Evolutionary conservation across 176 grass and related monocot species (phyloP).

Genomic region (Dactylis glomerata): DNA sequence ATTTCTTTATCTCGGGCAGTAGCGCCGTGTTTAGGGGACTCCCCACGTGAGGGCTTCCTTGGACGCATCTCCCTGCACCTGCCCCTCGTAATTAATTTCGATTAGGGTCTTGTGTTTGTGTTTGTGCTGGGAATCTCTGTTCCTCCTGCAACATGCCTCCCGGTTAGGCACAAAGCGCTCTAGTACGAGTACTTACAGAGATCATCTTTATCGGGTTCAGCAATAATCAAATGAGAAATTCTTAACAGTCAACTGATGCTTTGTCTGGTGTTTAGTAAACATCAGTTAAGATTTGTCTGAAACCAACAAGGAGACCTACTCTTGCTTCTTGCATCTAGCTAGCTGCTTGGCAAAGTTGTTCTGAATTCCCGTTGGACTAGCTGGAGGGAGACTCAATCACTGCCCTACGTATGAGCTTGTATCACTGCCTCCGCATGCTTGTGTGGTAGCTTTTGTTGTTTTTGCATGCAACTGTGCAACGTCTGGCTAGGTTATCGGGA

Average conservation of each 20-base stretch:
- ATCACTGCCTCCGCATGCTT: constrained; percentile 22
- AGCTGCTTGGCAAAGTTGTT: background rate
- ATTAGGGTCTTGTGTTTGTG: constrained; percentile 30
- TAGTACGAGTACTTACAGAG: too few species aligned
- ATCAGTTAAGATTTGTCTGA: background rate
- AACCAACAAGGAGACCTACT: background rate
- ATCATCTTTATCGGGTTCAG: background rate
- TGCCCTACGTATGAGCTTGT: background rate
- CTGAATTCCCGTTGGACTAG: background rate
- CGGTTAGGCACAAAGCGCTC: too few species aligned
- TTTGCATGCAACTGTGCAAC: constrained; percentile 18
- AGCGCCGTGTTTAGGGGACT: constrained; percentile 40
- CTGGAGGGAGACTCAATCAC: background rate
- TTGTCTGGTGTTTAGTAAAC: background rate
- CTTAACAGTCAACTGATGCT: background rate
- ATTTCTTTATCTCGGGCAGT: constrained; percentile 3
- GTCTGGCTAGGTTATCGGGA: background rate
- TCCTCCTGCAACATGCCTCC: background rate
- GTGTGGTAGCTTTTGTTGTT: constrained; percentile 36
- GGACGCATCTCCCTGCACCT: constrained; percentile 7
- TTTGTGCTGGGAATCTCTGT: constrained; percentile 53
- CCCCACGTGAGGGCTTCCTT: constrained; percentile 38
- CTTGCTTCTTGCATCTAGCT: too few species aligned
- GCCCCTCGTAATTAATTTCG: constrained; percentile 7
- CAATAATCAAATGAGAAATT: too few species aligned